Evolutionary conservation across 768 basidiomycete genomes (phyloP).

Genomic region (Russula griseocarnosa): DNA sequence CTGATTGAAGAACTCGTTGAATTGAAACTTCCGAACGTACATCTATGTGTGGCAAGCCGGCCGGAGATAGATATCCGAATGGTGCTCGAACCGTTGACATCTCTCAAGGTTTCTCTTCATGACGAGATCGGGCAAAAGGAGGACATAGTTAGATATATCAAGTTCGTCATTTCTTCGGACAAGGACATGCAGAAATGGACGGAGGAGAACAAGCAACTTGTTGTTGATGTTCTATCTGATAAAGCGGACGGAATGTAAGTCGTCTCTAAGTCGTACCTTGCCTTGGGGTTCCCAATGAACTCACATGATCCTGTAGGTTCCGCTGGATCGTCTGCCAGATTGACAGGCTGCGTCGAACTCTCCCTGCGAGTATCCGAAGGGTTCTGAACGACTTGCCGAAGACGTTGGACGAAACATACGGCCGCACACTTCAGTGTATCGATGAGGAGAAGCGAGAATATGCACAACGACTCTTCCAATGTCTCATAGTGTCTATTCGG

Average conservation of each 20-base stretch:
- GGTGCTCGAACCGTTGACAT: neutral
- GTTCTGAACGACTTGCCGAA: neutral
- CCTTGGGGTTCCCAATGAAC: neutral
- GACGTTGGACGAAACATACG: conserved; percentile 7
- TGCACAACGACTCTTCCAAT: conserved; percentile 8
- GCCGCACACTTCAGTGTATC: neutral
- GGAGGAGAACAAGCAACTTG: neutral
- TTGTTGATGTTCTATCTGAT: neutral
- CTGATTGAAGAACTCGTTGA: neutral
- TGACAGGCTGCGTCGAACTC: neutral
- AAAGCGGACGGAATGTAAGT: conserved; percentile 19
- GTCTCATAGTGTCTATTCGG: conserved; percentile 1
- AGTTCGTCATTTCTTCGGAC: neutral
- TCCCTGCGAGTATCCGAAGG: neutral
- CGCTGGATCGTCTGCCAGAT: conserved; percentile 8
- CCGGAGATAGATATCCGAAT: neutral
- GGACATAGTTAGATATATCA: neutral
- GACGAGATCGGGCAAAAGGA: neutral
- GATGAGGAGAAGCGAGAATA: neutral
- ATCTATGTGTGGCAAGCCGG: neutral
- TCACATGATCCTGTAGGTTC: neutral
- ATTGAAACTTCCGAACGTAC: neutral
- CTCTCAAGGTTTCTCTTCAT: neutral
- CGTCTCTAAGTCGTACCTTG: no score
- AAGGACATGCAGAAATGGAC: conserved; percentile 8